Conservation (phyloP, 192 early-diverging fungal genomes). For the Pilobolus umbonatus region DNA sequence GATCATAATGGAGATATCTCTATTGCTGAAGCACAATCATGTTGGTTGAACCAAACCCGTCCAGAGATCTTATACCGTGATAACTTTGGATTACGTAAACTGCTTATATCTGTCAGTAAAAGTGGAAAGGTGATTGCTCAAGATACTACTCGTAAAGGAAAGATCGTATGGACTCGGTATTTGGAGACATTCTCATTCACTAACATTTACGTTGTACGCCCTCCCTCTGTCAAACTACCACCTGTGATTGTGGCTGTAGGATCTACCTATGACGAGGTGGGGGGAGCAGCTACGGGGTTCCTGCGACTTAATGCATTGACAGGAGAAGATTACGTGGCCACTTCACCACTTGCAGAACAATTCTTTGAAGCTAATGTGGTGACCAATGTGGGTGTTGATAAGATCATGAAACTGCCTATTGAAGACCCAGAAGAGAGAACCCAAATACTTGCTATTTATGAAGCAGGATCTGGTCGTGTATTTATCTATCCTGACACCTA, state of each 20-base stretch:
- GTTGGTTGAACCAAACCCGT: constrained; percentile 1
- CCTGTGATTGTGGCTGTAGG: constrained; percentile 68
- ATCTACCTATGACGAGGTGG: constrained; percentile 33
- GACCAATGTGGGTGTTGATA: constrained; percentile 32
- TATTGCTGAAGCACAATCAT: constrained; percentile 13
- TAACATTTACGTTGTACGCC: constrained; percentile 47
- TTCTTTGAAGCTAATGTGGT: constrained; percentile 41
- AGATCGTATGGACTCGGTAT: constrained; percentile 71
- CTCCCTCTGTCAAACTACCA: constrained; percentile 62
- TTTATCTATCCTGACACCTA: constrained; percentile 61
- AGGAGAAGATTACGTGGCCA: constrained; percentile 47
- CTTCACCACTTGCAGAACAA: constrained; percentile 14
- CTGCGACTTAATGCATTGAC: constrained; percentile 64
- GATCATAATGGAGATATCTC: not conserved
- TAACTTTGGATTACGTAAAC: constrained; percentile 80
- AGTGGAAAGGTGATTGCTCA: constrained; percentile 82
- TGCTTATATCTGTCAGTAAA: constrained; percentile 73
- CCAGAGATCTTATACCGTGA: constrained; percentile 47
- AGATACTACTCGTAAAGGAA: constrained; percentile 70
- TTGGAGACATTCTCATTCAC: constrained; percentile 43
- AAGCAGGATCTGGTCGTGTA: constrained; percentile 44
- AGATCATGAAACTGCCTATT: constrained; percentile 57
- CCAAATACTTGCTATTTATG: constrained; percentile 47
- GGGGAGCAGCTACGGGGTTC: constrained; percentile 27
- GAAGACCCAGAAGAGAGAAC: constrained; percentile 60